phyloP scores from a whole-genome alignment of 345 rosid species.

The Gossypium arboreum region DNA sequence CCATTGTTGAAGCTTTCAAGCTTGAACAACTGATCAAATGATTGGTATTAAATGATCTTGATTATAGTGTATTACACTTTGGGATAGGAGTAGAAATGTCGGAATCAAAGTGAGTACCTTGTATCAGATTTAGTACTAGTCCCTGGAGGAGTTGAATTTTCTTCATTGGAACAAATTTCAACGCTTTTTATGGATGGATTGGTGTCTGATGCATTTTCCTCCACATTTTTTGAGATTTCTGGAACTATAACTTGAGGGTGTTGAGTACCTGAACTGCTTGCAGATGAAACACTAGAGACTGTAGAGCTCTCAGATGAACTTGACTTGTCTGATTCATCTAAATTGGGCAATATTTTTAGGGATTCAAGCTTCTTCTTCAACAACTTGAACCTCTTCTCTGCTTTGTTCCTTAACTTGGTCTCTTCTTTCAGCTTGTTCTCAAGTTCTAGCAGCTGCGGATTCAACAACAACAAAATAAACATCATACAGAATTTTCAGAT shows the following conservation, averaged over 20 bases:
- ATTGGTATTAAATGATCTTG: not conserved
- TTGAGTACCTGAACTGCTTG: slow-evolving; percentile 30
- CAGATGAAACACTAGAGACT: slow-evolving; percentile 39
- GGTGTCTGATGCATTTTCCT: slow-evolving; percentile 18
- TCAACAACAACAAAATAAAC: not conserved
- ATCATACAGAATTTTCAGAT: not conserved
- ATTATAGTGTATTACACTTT: not conserved
- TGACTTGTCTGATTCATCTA: slow-evolving; percentile 35
- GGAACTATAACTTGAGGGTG: slow-evolving; percentile 25
- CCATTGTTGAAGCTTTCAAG: slow-evolving; percentile 13
- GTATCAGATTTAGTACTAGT: slow-evolving; percentile 3
- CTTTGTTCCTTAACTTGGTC: slow-evolving; percentile 55
- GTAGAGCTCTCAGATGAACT: slow-evolving; percentile 32
- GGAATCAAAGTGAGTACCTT: slow-evolving; percentile 19
- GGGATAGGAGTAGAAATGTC: not conserved
- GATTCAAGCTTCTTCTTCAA: slow-evolving; percentile 59
- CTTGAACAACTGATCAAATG: slow-evolving; percentile 23
- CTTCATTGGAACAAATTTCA: slow-evolving; percentile 19
- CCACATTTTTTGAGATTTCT: slow-evolving; percentile 13
- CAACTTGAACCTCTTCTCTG: slow-evolving; percentile 59
- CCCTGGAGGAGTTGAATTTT: slow-evolving; percentile 4
- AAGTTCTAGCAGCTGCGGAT: slow-evolving; percentile 51
- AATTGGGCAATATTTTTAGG: slow-evolving; percentile 31
- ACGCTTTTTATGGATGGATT: slow-evolving; percentile 18
- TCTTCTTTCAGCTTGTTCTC: slow-evolving; percentile 64